These are phyloP conservation scores for Lactarius deliciosus DNA, from an alignment of 768 basidiomycete species.

Conservation along the genomic window DNA sequence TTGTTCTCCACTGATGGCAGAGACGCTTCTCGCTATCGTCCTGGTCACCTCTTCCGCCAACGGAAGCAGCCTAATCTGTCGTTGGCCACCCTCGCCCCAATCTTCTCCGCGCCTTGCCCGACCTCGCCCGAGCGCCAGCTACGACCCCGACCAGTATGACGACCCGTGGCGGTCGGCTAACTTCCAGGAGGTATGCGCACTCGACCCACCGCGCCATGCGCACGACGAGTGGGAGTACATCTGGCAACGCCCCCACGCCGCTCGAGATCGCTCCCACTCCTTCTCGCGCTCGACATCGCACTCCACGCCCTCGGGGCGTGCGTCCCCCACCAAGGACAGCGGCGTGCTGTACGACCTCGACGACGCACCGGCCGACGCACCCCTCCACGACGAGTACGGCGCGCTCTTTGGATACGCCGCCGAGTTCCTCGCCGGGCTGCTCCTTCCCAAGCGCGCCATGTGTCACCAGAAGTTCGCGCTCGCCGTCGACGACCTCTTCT, in stretches of 20 bases:
- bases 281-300: slow-evolving; percentile 43
- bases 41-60: slow-evolving; percentile 84
- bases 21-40: slow-evolving; percentile 75
- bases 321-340: slow-evolving; percentile 50
- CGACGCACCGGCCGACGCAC: slow-evolving; percentile 31
- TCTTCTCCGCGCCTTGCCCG: slow-evolving; percentile 69
- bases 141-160: slow-evolving; percentile 55
- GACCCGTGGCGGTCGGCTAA: slow-evolving; percentile 73
- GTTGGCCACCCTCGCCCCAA: slow-evolving; percentile 78
- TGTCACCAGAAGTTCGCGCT: slow-evolving; percentile 96
- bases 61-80: slow-evolving; percentile 73
- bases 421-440: slow-evolving; percentile 75
- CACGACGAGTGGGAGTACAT: slow-evolving; percentile 49
- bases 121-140: slow-evolving; percentile 51
- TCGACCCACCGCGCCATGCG: slow-evolving; percentile 23
- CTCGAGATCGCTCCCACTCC: slow-evolving; percentile 52
- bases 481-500: slow-evolving; percentile 85
- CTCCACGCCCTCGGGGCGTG: slow-evolving; percentile 45
- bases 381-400: slow-evolving; percentile 53
- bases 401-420: slow-evolving; percentile 76
- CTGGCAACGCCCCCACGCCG: slow-evolving; percentile 58
- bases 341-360: slow-evolving; percentile 32
- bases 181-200: slow-evolving; percentile 38
- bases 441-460: slow-evolving; percentile 74
- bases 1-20: slow-evolving; percentile 51